Evolutionary conservation across 257 asterid species (phyloP).

Genomic region (Gynochthodes officinalis): DNA sequence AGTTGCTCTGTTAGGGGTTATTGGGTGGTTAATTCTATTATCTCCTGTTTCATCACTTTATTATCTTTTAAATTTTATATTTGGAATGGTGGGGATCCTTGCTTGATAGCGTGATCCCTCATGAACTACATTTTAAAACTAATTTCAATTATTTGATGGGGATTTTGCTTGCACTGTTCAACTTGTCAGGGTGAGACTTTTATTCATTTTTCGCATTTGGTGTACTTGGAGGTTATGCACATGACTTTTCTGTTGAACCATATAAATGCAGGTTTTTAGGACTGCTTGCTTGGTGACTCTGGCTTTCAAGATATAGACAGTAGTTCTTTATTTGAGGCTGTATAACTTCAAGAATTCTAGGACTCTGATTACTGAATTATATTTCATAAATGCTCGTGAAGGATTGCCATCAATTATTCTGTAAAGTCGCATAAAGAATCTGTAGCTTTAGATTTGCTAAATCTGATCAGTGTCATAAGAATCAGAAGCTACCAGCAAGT

Average conservation of each 20-base stretch:
- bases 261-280: constrained; percentile 77
- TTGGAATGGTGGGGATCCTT: background rate
- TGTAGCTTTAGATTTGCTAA: constrained; percentile 46
- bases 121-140: background rate
- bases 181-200: background rate
- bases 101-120: background rate
- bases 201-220: background rate
- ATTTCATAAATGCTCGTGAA: constrained; percentile 41
- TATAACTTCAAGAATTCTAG: constrained; percentile 28
- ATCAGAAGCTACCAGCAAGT: constrained; percentile 41
- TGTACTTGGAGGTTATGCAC: constrained; percentile 28
- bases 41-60: background rate
- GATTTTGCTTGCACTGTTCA: background rate
- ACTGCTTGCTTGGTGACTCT: constrained; percentile 54
- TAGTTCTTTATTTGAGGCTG: constrained; percentile 53
- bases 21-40: background rate
- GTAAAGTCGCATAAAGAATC: constrained; percentile 54
- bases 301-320: constrained; percentile 51
- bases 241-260: constrained; percentile 54
- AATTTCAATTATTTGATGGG: background rate
- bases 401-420: constrained; percentile 51
- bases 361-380: constrained; percentile 39
- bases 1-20: background rate
- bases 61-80: background rate
- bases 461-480: constrained; percentile 34